These are phyloP conservation scores for Cercis canadensis DNA, from an alignment of 306 rosid genomes.

Conservation along the genomic window DNA sequence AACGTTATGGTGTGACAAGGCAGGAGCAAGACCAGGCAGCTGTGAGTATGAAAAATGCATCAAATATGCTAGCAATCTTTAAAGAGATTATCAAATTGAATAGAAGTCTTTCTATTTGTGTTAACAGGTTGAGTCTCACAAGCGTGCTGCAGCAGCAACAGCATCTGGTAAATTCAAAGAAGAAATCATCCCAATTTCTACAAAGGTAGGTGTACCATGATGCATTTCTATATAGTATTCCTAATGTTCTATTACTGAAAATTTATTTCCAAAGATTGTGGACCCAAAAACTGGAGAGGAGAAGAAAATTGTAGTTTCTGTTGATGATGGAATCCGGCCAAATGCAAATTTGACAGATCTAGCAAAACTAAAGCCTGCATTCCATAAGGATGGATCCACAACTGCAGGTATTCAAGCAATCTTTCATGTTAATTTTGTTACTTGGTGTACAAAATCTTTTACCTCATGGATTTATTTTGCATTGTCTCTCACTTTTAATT, in stretches of 20 bases:
- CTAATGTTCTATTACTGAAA: constrained; percentile 30
- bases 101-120: constrained; percentile 21
- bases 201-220: constrained; percentile 62
- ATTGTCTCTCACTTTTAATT: constrained; percentile 18
- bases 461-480: constrained; percentile 1
- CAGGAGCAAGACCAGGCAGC: constrained; percentile 93
- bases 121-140: constrained; percentile 82
- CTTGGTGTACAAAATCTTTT: background rate
- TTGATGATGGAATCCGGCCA: constrained; percentile 86
- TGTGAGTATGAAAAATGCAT: constrained; percentile 56
- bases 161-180: constrained; percentile 89
- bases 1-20: constrained; percentile 77
- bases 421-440: constrained; percentile 24
- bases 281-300: constrained; percentile 85
- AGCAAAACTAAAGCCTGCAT: constrained; percentile 88
- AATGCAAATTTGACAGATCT: constrained; percentile 61
- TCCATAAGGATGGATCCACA: constrained; percentile 76
- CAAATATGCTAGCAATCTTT: constrained; percentile 24
- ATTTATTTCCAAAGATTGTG: constrained; percentile 56
- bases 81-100: background rate
- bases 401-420: constrained; percentile 69
- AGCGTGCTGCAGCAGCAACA: constrained; percentile 84
- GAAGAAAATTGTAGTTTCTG: constrained; percentile 67
- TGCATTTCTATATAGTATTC: constrained; percentile 19
- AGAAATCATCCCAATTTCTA: constrained; percentile 82